Evolutionary conservation across 352 stramenopile species (phyloP).

Genomic region (Thraustochytrium striatum): DNA sequence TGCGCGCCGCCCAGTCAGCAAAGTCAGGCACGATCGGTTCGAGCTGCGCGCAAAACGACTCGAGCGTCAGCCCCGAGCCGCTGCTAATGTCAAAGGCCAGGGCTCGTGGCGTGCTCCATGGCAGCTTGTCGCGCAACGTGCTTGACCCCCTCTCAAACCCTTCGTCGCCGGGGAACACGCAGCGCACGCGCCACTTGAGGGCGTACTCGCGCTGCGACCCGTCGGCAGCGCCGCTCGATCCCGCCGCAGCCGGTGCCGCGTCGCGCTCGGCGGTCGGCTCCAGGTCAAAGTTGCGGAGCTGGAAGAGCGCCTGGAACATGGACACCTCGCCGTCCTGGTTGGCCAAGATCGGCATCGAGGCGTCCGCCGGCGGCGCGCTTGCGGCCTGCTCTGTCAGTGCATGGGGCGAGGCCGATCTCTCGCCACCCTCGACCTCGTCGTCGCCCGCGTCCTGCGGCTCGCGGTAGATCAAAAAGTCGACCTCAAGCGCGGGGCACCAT

Average conservation of each 20-base stretch:
- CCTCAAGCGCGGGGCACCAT: not conserved
- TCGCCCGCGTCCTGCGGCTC: not conserved
- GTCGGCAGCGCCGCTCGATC: too few species aligned
- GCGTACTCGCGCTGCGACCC: conserved; percentile 6
- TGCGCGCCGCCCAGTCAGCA: conserved; percentile 22
- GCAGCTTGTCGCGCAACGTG: not conserved
- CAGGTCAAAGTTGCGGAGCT: conserved; percentile 13
- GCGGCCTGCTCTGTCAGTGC: not conserved
- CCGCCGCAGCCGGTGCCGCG: too few species aligned
- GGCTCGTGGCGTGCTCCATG: conserved; percentile 14
- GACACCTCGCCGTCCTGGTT: conserved; percentile 33
- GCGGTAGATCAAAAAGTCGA: conserved; percentile 19
- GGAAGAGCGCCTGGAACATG: conserved; percentile 44
- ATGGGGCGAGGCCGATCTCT: not conserved
- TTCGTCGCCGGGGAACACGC: conserved; percentile 20
- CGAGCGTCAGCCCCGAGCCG: not conserved
- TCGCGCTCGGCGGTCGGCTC: not conserved
- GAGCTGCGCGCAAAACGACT: not conserved
- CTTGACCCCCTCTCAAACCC: not conserved
- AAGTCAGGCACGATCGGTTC: conserved; percentile 27
- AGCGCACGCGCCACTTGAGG: conserved; percentile 33
- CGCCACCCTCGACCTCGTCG: not conserved
- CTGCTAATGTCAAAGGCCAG: conserved; percentile 3
- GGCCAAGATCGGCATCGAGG: conserved; percentile 11
- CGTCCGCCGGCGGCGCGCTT: not conserved